phyloP scores from a whole-genome alignment of 2,329 filamentous ascomycete genomes.

The Cryphonectria parasitica region DNA sequence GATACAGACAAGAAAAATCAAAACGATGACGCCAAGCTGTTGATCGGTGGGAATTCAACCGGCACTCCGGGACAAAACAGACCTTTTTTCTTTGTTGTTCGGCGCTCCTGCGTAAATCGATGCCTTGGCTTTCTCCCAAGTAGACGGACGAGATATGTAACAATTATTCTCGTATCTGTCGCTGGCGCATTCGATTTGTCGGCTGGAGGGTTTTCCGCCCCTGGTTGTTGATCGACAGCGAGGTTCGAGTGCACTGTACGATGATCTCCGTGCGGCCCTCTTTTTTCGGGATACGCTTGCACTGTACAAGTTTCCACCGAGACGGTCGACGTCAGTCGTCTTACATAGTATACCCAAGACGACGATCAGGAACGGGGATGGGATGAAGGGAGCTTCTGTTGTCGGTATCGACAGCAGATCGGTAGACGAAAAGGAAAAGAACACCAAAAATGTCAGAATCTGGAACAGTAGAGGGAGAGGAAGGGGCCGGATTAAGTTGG shows the following conservation, averaged over 20 bases:
- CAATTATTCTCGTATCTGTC: not conserved
- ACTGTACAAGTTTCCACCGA: not conserved
- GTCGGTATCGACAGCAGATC: not conserved
- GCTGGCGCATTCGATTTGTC: not conserved
- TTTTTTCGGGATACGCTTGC: not conserved
- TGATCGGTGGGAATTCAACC: not conserved
- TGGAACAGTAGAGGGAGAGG: not conserved
- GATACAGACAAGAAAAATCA: not conserved
- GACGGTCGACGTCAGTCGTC: slow-evolving; percentile 5
- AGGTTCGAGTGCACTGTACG: not conserved
- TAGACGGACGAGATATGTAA: not conserved
- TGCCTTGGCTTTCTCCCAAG: not conserved
- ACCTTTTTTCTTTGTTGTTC: not conserved
- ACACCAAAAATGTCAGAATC: not conserved
- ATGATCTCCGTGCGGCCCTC: slow-evolving; percentile 6
- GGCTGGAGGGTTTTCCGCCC: not conserved
- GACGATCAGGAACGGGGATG: not conserved
- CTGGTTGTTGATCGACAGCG: not conserved
- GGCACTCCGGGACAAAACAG: not conserved
- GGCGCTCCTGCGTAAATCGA: not conserved
- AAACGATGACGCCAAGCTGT: slow-evolving; percentile 2
- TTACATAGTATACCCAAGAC: not conserved
- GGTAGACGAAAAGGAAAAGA: not conserved
- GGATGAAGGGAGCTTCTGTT: not conserved
- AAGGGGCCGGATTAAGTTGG: not conserved